Evolutionary conservation across 345 rosid species (phyloP).

Genomic region (Clausena lansium): DNA sequence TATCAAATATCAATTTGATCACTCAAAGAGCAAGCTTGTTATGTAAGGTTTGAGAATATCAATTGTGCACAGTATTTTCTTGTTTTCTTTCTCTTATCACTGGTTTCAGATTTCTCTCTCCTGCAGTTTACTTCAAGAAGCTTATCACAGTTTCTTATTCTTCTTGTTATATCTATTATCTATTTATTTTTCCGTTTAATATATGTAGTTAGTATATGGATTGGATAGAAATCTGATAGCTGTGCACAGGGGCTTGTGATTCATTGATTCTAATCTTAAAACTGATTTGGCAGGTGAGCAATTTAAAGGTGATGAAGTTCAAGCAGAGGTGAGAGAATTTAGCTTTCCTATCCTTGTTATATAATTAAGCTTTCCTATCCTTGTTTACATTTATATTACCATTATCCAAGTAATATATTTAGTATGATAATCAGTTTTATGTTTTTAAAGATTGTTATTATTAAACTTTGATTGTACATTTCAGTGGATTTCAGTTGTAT

Average conservation of each 20-base stretch:
- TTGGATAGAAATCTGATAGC: background rate
- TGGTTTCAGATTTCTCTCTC: background rate
- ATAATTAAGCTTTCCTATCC: too few relatives aligned
- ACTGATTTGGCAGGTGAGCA: conserved; percentile 53
- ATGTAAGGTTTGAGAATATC: background rate
- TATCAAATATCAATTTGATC: background rate
- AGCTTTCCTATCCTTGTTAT: background rate
- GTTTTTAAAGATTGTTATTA: too few relatives aligned
- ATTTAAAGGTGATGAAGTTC: conserved; percentile 49
- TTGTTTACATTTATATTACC: too few relatives aligned
- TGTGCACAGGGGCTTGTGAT: background rate
- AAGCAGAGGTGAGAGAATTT: conserved; percentile 45
- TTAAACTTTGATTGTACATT: too few relatives aligned
- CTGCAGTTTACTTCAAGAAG: background rate
- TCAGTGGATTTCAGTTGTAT: too few relatives aligned
- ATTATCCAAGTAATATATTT: too few relatives aligned
- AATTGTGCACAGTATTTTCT: background rate
- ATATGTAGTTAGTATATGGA: background rate
- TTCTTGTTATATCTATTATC: background rate
- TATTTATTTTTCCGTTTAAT: background rate
- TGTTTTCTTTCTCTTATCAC: background rate
- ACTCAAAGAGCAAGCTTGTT: background rate
- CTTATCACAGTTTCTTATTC: background rate
- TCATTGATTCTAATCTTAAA: background rate
- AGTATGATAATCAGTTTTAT: too few relatives aligned